phyloP scores from a whole-genome alignment of 208 protist genomes.

The Vickermania ingenoplastis region DNA sequence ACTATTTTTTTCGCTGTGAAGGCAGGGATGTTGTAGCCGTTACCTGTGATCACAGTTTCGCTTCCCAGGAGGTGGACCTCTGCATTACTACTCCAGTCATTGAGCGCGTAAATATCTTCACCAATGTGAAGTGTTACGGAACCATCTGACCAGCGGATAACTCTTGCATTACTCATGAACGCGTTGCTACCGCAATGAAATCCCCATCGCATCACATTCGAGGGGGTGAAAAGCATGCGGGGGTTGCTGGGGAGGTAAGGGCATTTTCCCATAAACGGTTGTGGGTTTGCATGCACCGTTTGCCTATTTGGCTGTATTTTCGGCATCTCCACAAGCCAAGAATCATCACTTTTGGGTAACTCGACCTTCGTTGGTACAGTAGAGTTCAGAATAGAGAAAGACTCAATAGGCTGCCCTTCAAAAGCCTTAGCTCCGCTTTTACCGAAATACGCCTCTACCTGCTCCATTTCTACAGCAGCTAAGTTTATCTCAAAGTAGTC shows the following conservation, averaged over 20 bases:
- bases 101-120: conserved; percentile 45
- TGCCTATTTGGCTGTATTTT: conserved; percentile 73
- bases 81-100: conserved; percentile 34
- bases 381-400: conserved; percentile 39
- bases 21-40: conserved; percentile 33
- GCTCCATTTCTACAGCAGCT: conserved; percentile 8
- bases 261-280: conserved; percentile 41
- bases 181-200: conserved; percentile 22
- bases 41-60: conserved; percentile 27
- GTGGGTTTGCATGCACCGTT: conserved; percentile 73
- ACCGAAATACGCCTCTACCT: conserved; percentile 55
- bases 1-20: conserved; percentile 37
- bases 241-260: conserved; percentile 49
- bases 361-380: conserved; percentile 12
- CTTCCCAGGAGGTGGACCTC: conserved; percentile 49
- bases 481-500: conserved; percentile 16
- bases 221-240: conserved; percentile 67
- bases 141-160: conserved; percentile 81
- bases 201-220: conserved; percentile 77
- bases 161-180: conserved; percentile 65
- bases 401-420: conserved; percentile 17
- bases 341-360: conserved; percentile 12
- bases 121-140: conserved; percentile 75
- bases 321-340: conserved; percentile 81
- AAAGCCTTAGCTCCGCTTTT: conserved; percentile 24